These are phyloP conservation scores for Malbranchea cinnamomea DNA, from an alignment of 2,329 filamentous ascomycete species.

Conservation along the genomic window DNA sequence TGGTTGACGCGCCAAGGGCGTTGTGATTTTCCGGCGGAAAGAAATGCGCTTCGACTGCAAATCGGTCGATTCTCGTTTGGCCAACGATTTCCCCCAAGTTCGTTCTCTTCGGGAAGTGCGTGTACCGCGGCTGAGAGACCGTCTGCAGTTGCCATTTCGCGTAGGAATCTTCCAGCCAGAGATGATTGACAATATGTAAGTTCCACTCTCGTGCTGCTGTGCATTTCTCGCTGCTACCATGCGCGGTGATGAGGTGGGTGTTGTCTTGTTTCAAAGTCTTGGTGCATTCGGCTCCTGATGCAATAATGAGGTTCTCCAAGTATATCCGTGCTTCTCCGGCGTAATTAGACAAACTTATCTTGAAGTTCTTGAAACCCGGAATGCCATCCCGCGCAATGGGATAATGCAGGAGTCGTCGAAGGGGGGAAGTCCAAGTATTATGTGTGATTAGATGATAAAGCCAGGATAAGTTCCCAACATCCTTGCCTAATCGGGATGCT, in stretches of 20 bases:
- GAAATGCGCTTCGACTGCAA: slow-evolving; percentile 56
- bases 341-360: slow-evolving; percentile 90
- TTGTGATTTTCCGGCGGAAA: slow-evolving; percentile 26
- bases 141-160: slow-evolving; percentile 67
- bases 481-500: slow-evolving; percentile 62
- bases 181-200: slow-evolving; percentile 76
- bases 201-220: slow-evolving; percentile 86
- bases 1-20: slow-evolving; percentile 8
- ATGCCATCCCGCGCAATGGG: slow-evolving; percentile 65
- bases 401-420: slow-evolving; percentile 75
- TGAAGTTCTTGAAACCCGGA: slow-evolving; percentile 58
- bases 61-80: slow-evolving; percentile 66
- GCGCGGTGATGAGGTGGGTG: slow-evolving; percentile 86
- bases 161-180: slow-evolving; percentile 97
- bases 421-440: slow-evolving; percentile 76
- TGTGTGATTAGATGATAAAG: slow-evolving; percentile 81
- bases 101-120: slow-evolving; percentile 71
- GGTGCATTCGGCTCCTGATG: slow-evolving; percentile 75
- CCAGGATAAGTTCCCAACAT: slow-evolving; percentile 88
- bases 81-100: slow-evolving; percentile 90
- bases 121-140: slow-evolving; percentile 61
- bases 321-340: slow-evolving; percentile 87
- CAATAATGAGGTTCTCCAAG: slow-evolving; percentile 76
- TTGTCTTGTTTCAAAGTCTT: slow-evolving; percentile 93
- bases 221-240: slow-evolving; percentile 82